Evolutionary conservation across 2,329 filamentous ascomycete species (phyloP).

Genomic region (Sporothrix curviconia): DNA sequence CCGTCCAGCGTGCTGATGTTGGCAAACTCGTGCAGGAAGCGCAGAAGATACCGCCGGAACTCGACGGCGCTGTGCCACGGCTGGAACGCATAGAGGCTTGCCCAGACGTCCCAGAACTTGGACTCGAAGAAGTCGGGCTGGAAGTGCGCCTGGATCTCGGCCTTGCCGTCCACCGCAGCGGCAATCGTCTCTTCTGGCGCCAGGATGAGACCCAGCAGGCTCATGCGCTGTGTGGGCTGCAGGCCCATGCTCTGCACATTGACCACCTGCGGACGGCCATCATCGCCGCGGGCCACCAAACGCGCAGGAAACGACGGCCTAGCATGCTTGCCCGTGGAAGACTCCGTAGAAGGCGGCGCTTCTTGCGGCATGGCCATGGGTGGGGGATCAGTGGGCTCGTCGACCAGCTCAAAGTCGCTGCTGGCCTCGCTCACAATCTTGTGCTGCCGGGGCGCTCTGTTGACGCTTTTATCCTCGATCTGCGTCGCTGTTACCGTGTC

Average conservation of each 20-base stretch:
- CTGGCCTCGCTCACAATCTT: too few relatives aligned
- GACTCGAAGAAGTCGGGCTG: slow-evolving; percentile 24
- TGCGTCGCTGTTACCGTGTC: slow-evolving; percentile 12
- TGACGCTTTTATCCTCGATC: too few relatives aligned
- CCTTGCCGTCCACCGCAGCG: background rate
- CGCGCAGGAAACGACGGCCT: slow-evolving; percentile 20
- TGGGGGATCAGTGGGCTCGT: background rate
- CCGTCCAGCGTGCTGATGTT: slow-evolving; percentile 24
- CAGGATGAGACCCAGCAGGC: slow-evolving; percentile 20
- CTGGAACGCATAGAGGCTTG: slow-evolving; percentile 27
- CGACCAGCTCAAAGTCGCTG: background rate
- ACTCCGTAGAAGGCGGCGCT: too few relatives aligned
- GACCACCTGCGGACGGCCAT: slow-evolving; percentile 21
- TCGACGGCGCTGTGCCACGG: slow-evolving; percentile 29
- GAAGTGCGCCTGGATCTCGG: slow-evolving; percentile 19
- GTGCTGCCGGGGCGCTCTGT: too few relatives aligned
- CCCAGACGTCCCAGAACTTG: slow-evolving; percentile 30
- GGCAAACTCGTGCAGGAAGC: slow-evolving; percentile 26
- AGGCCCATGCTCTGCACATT: slow-evolving; percentile 24
- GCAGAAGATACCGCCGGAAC: slow-evolving; percentile 26
- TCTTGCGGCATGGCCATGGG: too few relatives aligned
- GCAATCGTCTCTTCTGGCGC: slow-evolving; percentile 8
- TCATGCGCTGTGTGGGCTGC: slow-evolving; percentile 19
- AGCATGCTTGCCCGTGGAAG: background rate
- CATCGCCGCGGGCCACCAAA: slow-evolving; percentile 21